Conservation (phyloP, 1,284 basidiomycete genomes). For the Kalmanozyma brasiliensis region DNA sequence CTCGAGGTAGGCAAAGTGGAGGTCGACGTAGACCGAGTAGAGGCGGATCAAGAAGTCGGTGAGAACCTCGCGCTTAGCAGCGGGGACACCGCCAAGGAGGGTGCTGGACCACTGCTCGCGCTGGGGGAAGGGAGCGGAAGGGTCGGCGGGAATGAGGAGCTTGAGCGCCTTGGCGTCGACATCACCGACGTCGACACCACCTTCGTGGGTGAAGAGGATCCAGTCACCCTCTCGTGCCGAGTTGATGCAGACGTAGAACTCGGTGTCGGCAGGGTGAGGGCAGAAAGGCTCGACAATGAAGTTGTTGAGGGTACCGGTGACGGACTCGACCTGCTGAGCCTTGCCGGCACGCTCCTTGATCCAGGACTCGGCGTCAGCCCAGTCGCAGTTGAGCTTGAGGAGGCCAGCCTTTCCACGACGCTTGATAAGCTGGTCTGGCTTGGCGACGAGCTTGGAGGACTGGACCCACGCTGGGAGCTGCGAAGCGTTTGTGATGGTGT, state of each 20-base stretch:
- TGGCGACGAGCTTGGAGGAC: slow-evolving; percentile 67
- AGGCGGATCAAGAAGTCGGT: slow-evolving; percentile 88
- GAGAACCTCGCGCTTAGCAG: slow-evolving; percentile 61
- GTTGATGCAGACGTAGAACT: slow-evolving; percentile 99
- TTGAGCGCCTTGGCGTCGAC: slow-evolving; percentile 96
- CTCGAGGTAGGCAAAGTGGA: slow-evolving; percentile 89
- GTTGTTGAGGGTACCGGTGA: slow-evolving; percentile 92
- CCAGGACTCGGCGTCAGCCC: slow-evolving; percentile 79
- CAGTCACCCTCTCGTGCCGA: slow-evolving; percentile 93
- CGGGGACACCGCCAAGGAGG: slow-evolving; percentile 56
- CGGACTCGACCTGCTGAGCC: slow-evolving; percentile 90
- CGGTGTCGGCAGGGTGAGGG: slow-evolving; percentile 90
- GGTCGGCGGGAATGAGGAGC: slow-evolving; percentile 85
- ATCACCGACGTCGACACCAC: slow-evolving; percentile 98
- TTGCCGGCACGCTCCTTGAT: slow-evolving; percentile 90
- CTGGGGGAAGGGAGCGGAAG: slow-evolving; percentile 80
- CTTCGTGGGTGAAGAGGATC: slow-evolving; percentile 98
- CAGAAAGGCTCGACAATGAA: slow-evolving; percentile 99
- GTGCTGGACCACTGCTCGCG: slow-evolving; percentile 73
- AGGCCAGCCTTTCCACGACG: slow-evolving; percentile 97
- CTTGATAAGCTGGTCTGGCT: slow-evolving; percentile 94
- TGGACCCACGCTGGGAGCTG: slow-evolving; percentile 83
- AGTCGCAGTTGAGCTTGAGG: slow-evolving; percentile 88
- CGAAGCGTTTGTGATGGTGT: slow-evolving; percentile 81
- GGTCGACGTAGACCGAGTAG: slow-evolving; percentile 95